A percentile compares a stretch with the other conserved stretches of the same genome.
These are phyloP conservation scores for Helichrysum umbraculigerum DNA, from an alignment of 129 eudicot species.

Conservation along the genomic window DNA sequence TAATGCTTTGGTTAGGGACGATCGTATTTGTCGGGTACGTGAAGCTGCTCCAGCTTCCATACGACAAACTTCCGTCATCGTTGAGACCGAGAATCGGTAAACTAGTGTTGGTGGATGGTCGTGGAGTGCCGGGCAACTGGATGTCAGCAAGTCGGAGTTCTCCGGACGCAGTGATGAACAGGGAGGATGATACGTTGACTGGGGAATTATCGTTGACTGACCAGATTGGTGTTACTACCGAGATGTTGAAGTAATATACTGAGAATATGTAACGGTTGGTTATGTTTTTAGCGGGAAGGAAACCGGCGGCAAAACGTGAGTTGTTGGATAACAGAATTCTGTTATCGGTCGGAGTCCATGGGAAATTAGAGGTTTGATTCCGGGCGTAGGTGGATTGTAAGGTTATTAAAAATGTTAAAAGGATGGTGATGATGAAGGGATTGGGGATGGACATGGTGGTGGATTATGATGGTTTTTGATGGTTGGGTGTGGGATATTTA, in stretches of 20 bases:
- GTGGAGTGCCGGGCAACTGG: constrained; percentile 40
- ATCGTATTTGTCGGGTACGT: constrained; percentile 58
- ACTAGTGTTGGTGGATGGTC: constrained; percentile 3
- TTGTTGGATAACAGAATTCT: constrained; percentile 57
- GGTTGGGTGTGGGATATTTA: constrained; percentile 1
- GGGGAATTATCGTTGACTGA: constrained; percentile 53
- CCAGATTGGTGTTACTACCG: constrained; percentile 48
- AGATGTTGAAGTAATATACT: constrained; percentile 51
- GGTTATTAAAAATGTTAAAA: constrained; percentile 21
- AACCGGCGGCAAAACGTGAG: constrained; percentile 79
- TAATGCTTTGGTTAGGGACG: constrained; percentile 54
- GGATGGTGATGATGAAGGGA: constrained; percentile 10
- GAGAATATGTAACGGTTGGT: constrained; percentile 55
- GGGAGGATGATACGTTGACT: constrained; percentile 40
- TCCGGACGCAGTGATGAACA: constrained; percentile 52
- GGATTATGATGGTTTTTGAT: not conserved
- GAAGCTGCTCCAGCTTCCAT: constrained; percentile 66
- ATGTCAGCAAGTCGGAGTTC: constrained; percentile 52
- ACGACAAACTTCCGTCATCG: constrained; percentile 51
- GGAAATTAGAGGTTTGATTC: constrained; percentile 38
- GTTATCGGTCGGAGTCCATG: constrained; percentile 70
- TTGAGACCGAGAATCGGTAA: constrained; percentile 34
- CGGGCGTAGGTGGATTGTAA: constrained; percentile 29
- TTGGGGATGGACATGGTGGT: constrained; percentile 14
- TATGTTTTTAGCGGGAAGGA: constrained; percentile 35